Conservation (phyloP, 768 basidiomycete genomes). For the Mycena chlorophos region DNA sequence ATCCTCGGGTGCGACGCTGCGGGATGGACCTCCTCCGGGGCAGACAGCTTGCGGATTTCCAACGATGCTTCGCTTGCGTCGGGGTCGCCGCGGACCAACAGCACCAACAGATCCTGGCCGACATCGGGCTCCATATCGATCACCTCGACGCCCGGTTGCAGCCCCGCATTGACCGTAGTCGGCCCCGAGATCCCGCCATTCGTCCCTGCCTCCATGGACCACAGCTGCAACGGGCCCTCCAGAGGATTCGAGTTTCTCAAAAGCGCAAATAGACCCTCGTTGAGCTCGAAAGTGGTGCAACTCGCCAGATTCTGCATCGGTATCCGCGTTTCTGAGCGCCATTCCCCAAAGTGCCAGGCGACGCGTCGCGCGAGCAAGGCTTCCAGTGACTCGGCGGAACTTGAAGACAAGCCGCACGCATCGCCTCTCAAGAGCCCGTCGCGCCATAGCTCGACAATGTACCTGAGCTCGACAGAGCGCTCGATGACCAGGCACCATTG, state of each 20-base stretch:
- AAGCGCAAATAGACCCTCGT: constrained; percentile 1
- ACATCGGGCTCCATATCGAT: neutral
- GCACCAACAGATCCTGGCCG: neutral
- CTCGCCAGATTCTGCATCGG: neutral
- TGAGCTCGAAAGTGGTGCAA: constrained; percentile 11
- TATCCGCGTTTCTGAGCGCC: neutral
- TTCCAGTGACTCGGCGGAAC: constrained; percentile 2
- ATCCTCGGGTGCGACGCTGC: neutral
- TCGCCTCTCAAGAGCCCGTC: constrained; percentile 4
- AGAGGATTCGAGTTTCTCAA: neutral
- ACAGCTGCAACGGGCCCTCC: neutral
- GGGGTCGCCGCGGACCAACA: neutral
- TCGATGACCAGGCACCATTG: neutral
- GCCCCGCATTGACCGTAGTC: no score
- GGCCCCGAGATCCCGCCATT: no score
- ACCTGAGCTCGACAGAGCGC: constrained; percentile 5
- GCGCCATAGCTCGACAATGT: constrained; percentile 6
- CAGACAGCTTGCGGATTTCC: neutral
- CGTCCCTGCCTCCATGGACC: no score
- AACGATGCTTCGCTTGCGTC: neutral
- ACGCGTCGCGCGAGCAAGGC: neutral
- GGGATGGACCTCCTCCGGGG: neutral
- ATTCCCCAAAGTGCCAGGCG: constrained; percentile 7
- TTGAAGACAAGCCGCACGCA: neutral
- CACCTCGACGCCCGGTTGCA: no score